Evolutionary conservation across 2,329 filamentous ascomycete genomes (phyloP).

Genomic region (Aschersonia sp.): DNA sequence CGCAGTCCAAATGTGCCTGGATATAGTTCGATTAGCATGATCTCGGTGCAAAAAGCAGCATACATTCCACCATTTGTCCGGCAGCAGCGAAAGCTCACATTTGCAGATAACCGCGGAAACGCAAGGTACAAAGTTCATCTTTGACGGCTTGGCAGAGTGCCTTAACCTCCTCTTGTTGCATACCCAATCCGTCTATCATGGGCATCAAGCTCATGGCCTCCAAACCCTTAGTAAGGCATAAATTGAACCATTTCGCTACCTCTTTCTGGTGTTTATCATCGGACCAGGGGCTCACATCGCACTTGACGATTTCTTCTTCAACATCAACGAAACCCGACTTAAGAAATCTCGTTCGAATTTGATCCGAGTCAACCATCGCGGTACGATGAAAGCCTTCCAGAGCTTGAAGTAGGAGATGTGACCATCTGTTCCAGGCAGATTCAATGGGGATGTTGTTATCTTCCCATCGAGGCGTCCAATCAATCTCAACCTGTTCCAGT

Average conservation of each 20-base stretch:
- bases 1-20: conserved; percentile 11
- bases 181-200: conserved; percentile 38
- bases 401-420: conserved; percentile 49
- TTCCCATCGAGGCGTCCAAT: conserved; percentile 62
- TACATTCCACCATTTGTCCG: no score
- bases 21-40: conserved; percentile 3
- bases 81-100: conserved; percentile 41
- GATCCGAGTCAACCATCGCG: conserved; percentile 38
- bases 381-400: conserved; percentile 52
- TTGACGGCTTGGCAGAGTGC: conserved; percentile 49
- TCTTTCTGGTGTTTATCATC: conserved; percentile 48
- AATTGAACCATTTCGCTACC: conserved; percentile 72
- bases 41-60: background rate
- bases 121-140: conserved; percentile 53
- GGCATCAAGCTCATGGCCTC: conserved; percentile 61
- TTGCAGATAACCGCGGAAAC: conserved; percentile 58
- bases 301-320: conserved; percentile 49
- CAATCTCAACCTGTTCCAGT: conserved; percentile 83
- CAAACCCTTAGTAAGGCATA: conserved; percentile 59
- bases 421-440: conserved; percentile 54
- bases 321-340: conserved; percentile 70
- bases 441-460: conserved; percentile 44
- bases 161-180: conserved; percentile 43
- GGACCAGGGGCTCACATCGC: conserved; percentile 66
- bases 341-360: conserved; percentile 46